Evolutionary conservation across 140 eudicot species (phyloP).

Genomic region (Oenanthe javanica): DNA sequence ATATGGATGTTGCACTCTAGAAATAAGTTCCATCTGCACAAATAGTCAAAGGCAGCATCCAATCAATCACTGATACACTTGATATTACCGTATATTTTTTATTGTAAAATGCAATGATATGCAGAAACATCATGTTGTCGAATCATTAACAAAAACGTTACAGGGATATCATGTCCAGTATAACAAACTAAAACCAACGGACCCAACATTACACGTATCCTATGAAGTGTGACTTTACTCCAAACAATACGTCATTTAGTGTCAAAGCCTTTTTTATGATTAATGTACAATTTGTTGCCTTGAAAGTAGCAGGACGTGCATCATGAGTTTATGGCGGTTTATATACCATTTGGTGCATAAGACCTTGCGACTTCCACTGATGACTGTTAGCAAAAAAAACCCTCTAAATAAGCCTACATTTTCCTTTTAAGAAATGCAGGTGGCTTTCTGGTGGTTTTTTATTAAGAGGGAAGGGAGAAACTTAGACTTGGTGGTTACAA

Average conservation of each 20-base stretch:
- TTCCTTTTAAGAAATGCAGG: no score
- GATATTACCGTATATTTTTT: neutral
- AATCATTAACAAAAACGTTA: neutral
- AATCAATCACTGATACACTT: neutral
- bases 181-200: neutral
- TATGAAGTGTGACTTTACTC: neutral
- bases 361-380: neutral
- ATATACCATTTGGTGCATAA: neutral
- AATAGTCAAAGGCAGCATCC: slow-evolving; percentile 5
- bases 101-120: slow-evolving; percentile 8
- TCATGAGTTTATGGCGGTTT: neutral
- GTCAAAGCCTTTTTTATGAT: neutral
- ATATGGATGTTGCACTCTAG: slow-evolving; percentile 71
- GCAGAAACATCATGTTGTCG: neutral
- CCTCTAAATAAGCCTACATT: no score
- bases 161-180: neutral
- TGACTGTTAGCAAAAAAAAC: neutral
- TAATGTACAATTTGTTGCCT: neutral
- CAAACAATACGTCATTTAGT: no score
- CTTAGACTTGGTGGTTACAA: neutral
- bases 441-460: no score
- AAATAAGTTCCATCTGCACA: slow-evolving; percentile 95
- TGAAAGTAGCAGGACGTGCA: neutral
- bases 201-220: neutral
- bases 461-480: no score